A percentile compares a stretch with the other conserved stretches of the same genome.
These are phyloP conservation scores for Rutstroemia sp. DNA, from an alignment of 2,329 filamentous ascomycete species.

Conservation along the genomic window DNA sequence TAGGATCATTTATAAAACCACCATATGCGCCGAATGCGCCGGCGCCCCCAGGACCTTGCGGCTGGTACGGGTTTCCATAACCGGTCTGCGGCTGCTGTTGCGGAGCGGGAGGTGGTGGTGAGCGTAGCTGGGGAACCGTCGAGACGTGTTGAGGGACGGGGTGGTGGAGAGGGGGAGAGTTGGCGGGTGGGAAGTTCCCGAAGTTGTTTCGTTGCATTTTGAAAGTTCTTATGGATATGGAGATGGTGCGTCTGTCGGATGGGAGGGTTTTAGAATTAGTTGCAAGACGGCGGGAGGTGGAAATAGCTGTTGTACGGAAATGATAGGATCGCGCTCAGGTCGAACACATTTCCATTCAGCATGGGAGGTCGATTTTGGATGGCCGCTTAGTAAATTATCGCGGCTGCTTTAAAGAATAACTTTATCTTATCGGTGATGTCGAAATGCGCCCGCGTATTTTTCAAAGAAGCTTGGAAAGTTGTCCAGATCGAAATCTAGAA, in stretches of 20 bases:
- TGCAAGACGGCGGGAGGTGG: not conserved
- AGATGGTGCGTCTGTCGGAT: not conserved
- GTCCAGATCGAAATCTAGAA: too few relatives aligned
- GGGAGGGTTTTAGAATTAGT: not conserved
- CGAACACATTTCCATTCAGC: conserved; percentile 14
- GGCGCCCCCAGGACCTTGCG: conserved; percentile 38
- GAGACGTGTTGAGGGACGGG: conserved; percentile 98
- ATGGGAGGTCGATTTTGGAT: not conserved
- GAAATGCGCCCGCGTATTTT: not conserved
- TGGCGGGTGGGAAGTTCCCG: conserved; percentile 58
- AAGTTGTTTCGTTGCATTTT: conserved; percentile 81
- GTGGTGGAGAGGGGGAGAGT: conserved; percentile 90
- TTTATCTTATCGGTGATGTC: conserved; percentile 10
- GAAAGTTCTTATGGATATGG: not conserved
- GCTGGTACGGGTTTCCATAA: conserved; percentile 69
- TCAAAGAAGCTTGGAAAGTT: not conserved
- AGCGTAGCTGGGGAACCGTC: conserved; percentile 92
- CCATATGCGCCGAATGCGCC: conserved; percentile 68
- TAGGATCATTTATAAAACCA: conserved; percentile 92
- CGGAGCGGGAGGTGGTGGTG: conserved; percentile 73
- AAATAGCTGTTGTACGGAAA: not conserved
- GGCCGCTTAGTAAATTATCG: conserved; percentile 2
- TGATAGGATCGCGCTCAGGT: conserved; percentile 1
- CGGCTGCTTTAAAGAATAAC: not conserved
- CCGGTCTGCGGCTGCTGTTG: conserved; percentile 57